phyloP scores from a whole-genome alignment of 169 alveolate genomes.

The Fabrea salina region DNA sequence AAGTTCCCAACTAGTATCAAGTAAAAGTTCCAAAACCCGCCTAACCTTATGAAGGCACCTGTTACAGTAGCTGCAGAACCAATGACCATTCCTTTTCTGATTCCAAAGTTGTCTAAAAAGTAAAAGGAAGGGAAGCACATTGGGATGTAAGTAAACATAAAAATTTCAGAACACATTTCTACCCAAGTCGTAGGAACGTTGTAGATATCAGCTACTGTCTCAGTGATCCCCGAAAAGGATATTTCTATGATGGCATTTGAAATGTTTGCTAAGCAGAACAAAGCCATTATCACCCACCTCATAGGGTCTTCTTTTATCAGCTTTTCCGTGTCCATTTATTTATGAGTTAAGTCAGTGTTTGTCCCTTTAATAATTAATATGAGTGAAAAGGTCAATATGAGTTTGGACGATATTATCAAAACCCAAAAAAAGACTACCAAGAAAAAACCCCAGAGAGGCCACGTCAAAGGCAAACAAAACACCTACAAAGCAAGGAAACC shows the following conservation, averaged over 20 bases:
- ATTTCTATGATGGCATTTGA: too few species aligned
- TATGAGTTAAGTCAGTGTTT: too few species aligned
- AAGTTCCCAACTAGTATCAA: slow-evolving; percentile 40
- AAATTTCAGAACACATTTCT: slow-evolving; percentile 47
- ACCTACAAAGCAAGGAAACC: neutral
- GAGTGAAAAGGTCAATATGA: neutral
- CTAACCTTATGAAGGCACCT: slow-evolving; percentile 38
- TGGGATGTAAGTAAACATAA: slow-evolving; percentile 42
- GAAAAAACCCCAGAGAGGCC: neutral
- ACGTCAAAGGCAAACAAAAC: neutral
- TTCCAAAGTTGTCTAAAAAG: slow-evolving; percentile 38
- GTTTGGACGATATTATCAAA: slow-evolving; percentile 9
- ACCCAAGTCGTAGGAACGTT: slow-evolving; percentile 7
- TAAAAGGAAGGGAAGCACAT: slow-evolving; percentile 47
- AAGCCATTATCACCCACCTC: too few species aligned
- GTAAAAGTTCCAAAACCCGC: slow-evolving; percentile 30
- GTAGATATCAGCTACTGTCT: too few species aligned
- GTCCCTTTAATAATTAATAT: neutral
- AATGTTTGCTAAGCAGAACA: too few species aligned
- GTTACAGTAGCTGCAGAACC: slow-evolving; percentile 35
- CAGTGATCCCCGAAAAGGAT: too few species aligned
- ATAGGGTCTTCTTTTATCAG: too few species aligned
- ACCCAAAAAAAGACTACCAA: neutral
- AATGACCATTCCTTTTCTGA: slow-evolving; percentile 43
- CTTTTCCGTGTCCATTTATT: too few species aligned